These are phyloP conservation scores for Blastomyces silverae DNA, from an alignment of 2,329 filamentous ascomycete species.

Conservation along the genomic window DNA sequence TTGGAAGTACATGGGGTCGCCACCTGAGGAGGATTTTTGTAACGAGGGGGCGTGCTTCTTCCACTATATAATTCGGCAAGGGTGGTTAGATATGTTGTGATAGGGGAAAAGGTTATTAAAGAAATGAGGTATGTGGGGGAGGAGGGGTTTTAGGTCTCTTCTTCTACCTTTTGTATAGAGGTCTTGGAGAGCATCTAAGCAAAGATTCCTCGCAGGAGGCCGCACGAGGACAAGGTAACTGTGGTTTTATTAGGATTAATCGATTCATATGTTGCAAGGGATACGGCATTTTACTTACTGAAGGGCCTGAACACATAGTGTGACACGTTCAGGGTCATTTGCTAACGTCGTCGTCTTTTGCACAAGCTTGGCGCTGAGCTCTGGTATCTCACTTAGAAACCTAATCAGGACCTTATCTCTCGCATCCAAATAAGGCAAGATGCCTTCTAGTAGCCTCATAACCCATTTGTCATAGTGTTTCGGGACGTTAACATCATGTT, in stretches of 20 bases:
- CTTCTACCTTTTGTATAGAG: slow-evolving; percentile 51
- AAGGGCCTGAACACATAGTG: slow-evolving; percentile 52
- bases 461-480: slow-evolving; percentile 72
- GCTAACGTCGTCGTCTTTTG: slow-evolving; percentile 61
- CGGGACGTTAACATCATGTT: slow-evolving; percentile 40
- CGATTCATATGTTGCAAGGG: not conserved
- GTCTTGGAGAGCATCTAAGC: slow-evolving; percentile 52
- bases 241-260: not conserved
- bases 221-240: slow-evolving; percentile 53
- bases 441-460: slow-evolving; percentile 75
- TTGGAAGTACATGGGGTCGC: slow-evolving; percentile 42
- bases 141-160: too few relatives aligned
- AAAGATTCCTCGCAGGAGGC: slow-evolving; percentile 53
- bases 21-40: slow-evolving; percentile 51
- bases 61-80: slow-evolving; percentile 29
- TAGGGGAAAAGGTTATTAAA: not conserved
- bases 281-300: slow-evolving; percentile 40
- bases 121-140: not conserved
- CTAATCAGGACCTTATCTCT: slow-evolving; percentile 85
- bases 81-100: slow-evolving; percentile 14
- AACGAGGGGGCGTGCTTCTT: slow-evolving; percentile 44
- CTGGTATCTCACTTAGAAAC: slow-evolving; percentile 85
- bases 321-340: slow-evolving; percentile 57
- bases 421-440: slow-evolving; percentile 83
- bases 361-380: slow-evolving; percentile 65